Conservation (phyloP, 495 filamentous ascomycete genomes). For the Massariosphaeria phaeospora region DNA sequence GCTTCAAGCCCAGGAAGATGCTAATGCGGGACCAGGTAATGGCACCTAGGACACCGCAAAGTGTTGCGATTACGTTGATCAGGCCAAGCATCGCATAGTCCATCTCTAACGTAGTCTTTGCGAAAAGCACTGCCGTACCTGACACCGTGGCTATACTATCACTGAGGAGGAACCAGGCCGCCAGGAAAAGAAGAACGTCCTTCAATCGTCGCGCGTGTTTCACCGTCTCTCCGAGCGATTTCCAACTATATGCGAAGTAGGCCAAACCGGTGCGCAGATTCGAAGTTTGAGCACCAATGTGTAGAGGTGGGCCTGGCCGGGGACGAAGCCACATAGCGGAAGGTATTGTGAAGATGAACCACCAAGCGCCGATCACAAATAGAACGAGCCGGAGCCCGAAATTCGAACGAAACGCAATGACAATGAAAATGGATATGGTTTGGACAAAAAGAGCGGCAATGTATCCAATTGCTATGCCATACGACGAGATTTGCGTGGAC, state of each 20-base stretch:
- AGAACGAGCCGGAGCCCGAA: constrained; percentile 62
- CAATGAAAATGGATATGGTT: constrained; percentile 38
- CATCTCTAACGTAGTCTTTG: constrained; percentile 91
- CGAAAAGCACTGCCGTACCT: constrained; percentile 91
- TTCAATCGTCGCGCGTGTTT: constrained; percentile 72
- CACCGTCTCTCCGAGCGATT: constrained; percentile 72
- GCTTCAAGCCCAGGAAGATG: constrained; percentile 55
- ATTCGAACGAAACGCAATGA: constrained; percentile 20
- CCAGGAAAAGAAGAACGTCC: constrained; percentile 82
- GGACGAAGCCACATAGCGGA: constrained; percentile 87
- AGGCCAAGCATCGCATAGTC: constrained; percentile 78
- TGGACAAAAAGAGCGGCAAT: constrained; percentile 41
- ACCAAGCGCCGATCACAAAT: constrained; percentile 86
- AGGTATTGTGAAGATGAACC: constrained; percentile 88
- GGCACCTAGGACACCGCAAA: constrained; percentile 77
- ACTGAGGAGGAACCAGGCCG: constrained; percentile 89
- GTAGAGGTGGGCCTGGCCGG: constrained; percentile 78
- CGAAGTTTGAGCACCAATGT: constrained; percentile 22
- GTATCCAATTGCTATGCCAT: constrained; percentile 44
- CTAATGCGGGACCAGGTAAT: constrained; percentile 84
- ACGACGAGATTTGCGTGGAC: constrained; percentile 44
- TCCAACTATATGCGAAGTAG: constrained; percentile 80
- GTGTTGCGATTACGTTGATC: constrained; percentile 86
- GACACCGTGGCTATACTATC: constrained; percentile 93
- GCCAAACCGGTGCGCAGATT: constrained; percentile 38